Evolutionary conservation across 1,284 basidiomycete genomes (phyloP), one percentile per base, ranked within the genome.

Genomic region (Phylloboletellus chloephorus): DNA sequence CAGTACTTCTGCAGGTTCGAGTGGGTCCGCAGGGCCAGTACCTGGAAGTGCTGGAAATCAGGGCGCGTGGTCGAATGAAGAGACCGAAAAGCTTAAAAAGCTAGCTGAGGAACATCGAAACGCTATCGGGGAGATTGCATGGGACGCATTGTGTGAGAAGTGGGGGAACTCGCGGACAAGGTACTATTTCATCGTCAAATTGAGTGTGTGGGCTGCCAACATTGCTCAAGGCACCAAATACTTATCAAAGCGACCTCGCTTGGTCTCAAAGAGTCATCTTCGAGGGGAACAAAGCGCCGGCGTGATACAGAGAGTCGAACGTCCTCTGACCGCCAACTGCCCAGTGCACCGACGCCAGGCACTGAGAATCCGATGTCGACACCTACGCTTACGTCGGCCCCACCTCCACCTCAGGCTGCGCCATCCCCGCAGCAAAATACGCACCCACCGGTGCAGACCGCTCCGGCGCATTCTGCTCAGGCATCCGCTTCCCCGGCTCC

Each of bases 31-130:
- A 0, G 49, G 39, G 11, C 39, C 45, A 2, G 40, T 52, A 7
- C 66, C 67, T 1, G 66, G 65, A 20, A 67, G 60, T 31, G 70
- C 68, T 10, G 73, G 73, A 15, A 78, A 77, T 39, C 79, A 80
- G 44, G 83, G 83, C 0, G 71, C 80, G 8, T 88, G 85, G 85
- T 76, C 80, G 2, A 79, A 84, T 5, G 82, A 83, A 45, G 85
- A 88, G 54, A 75, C 74, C 0, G 80, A 83, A 46, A 70, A 73
- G 31, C 55, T 88, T 46, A 80, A 71, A 60, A 74, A 70, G 38
- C 55, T 88, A 19, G 76, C 79, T 0, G 85, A 86, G 48, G 75
- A 83, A 42, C 79, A 78, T 53, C 71, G 69, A 48, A 63, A 65
- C 25, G 65, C 65, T 5, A 53, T 52, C 7, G 78, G 79, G 7